Base-by-base conservation (phyloP, 2,329 filamentous ascomycete species). In the Cercospora sp. region DNA sequence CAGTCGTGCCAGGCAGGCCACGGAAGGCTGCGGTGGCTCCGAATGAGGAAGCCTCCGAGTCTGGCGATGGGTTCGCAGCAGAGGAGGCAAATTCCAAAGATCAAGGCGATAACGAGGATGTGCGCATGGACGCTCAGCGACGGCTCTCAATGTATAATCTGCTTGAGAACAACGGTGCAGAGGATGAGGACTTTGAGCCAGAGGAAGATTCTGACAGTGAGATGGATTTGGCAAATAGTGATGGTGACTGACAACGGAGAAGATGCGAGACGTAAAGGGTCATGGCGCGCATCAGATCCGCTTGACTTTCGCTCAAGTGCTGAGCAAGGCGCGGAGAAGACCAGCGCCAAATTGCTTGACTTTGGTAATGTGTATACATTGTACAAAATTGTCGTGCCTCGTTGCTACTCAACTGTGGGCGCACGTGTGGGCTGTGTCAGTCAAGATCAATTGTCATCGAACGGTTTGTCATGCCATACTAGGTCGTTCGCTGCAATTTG, bases 111-210 rank as follows among this genome's bases (percentile, higher is more conserved):
- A 12, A 37, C 9, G 59, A 45, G 6, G 59, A 30, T 61, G 45
- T 18, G 26, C 26, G 26, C 30, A 63, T 57, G 28, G 61, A 43
- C 21, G 12, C 60, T 51, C 34, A 51, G 60, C 40, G 12, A 6
- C 60, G 60, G 40, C 60, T 63, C 60, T 51, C 37, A 9, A 49
- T 51, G 60, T 63, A 51, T 32, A 51, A 63, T 63, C 9, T 63
- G 24, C 40, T 49, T 16, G 61, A 63, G 43, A 49, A 13, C 28
- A 63, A 13, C 10, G 49, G 49, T 45, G 28, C 32, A 5, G 62
- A 40, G 37, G 37, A 57, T 30, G 51, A 58, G 24, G 62, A 64
- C 8, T 64, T 43, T 10, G 62, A 64, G 51, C 51, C 32, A n/a
- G 51, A 64, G 3, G 62, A 45, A 30, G 32, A 57, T 16, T 64